Evolutionary conservation across 2,329 filamentous ascomycete genomes (phyloP).

Genomic region (Trichoderma cornu-damae): DNA sequence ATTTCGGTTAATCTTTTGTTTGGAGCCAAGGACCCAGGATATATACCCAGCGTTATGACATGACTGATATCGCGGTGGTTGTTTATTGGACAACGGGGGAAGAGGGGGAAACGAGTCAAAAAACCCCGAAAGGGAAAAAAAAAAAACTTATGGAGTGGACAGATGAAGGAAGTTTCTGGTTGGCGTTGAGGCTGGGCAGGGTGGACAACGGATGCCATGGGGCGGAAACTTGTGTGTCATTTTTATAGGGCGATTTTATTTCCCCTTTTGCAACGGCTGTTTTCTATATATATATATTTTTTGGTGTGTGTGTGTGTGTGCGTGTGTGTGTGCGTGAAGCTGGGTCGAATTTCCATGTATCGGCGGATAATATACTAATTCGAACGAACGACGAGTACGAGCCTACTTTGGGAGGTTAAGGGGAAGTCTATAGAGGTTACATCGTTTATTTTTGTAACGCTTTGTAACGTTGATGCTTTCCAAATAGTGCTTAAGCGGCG

Average conservation of each 20-base stretch:
- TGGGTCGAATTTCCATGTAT: neutral
- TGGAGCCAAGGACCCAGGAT: slow-evolving; percentile 24
- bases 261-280: slow-evolving; percentile 2
- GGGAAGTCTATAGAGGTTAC: neutral
- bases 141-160: neutral
- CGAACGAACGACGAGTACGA: neutral
- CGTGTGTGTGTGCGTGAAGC: too few relatives aligned
- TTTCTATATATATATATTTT: neutral
- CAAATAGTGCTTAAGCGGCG: neutral
- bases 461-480: neutral
- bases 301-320: too few relatives aligned
- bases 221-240: neutral
- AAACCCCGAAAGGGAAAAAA: neutral
- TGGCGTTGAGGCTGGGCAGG: slow-evolving; percentile 17
- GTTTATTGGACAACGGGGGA: slow-evolving; percentile 14
- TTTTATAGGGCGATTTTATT: neutral
- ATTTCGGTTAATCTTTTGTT: slow-evolving; percentile 17
- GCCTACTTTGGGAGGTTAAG: slow-evolving; percentile 1
- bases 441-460: neutral
- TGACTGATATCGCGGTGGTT: slow-evolving; percentile 19
- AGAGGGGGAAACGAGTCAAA: neutral
- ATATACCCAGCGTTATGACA: slow-evolving; percentile 29
- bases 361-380: slow-evolving; percentile 5
- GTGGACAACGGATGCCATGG: slow-evolving; percentile 2
- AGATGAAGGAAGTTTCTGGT: neutral